Base-by-base conservation (phyloP, 2,329 filamentous ascomycete genomes). In the Sarocladium kiliense region DNA sequence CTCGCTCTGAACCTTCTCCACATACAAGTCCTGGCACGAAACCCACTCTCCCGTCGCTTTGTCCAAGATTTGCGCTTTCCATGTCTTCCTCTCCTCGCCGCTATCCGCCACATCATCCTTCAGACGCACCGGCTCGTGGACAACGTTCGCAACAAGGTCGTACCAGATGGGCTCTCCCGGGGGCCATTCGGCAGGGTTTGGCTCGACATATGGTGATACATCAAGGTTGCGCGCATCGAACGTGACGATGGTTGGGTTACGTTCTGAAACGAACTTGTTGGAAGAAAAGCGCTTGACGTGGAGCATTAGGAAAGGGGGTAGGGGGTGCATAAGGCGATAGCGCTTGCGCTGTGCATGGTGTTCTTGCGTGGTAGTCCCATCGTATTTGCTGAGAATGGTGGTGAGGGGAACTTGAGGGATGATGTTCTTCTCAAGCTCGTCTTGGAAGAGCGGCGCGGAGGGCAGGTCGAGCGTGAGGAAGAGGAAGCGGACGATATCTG, bases 221-320 rank as follows among this genome's bases (percentile, higher is more conserved):
- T 99, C 91, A 9, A 99, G 83, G 41, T 87, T 66, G 58, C 87
- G 81, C 3, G 90, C 87, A 60, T 93, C 90, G 71, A 97, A 99
- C 0, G 93, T 97, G 60, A 99, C 94, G 65, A 99, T 99, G 10
- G 94, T 99, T 1, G 93, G 94, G 70, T 99, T 99, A 53, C 94
- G 88, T 73, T 97, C 93, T 2, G 88, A 84, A 19, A 99, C 89
- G 66, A 99, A 99, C 70, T 97, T 96, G 77, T 99, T 99, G 61
- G 88, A 86, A 62, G 87, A 90, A 79, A 99, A 99, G 63, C 94
- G 91, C 76, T 97, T 97, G 75, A 97, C 87, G 75, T 99, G 93
- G 74, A 99, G 91, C 54, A 94, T 77, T 18, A 99, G 83, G 67
- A 88, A 97, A 0, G 92, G 93, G 1, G 94, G 94, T 0, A 99